Evolutionary conservation across 2,329 filamentous ascomycete genomes (phyloP).

Genomic region (Leptoxyphium fumago): DNA sequence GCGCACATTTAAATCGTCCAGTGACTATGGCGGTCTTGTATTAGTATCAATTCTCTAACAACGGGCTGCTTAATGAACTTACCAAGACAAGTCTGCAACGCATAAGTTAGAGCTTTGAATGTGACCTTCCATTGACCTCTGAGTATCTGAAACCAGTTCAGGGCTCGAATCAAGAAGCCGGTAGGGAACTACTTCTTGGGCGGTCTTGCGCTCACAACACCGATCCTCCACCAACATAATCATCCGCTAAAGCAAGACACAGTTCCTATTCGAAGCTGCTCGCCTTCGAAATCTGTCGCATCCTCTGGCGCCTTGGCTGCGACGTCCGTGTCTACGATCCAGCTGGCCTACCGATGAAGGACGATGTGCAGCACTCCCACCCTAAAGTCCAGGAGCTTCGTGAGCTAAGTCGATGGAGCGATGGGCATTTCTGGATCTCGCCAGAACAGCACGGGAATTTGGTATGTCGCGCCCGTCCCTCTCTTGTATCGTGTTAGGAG

Average conservation of each 20-base stretch:
- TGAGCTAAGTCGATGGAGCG: conserved; percentile 46
- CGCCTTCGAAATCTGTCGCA: conserved; percentile 44
- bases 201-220: conserved; percentile 11
- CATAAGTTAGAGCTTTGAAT: conserved; percentile 50
- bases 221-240: neutral
- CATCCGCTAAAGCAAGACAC: conserved; percentile 7
- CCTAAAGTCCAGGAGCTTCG: conserved; percentile 49
- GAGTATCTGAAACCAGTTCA: conserved; percentile 74
- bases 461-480: conserved; percentile 20
- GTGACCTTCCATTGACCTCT: conserved; percentile 58
- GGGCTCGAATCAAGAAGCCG: conserved; percentile 51
- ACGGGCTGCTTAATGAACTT: conserved; percentile 27
- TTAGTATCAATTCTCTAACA: neutral
- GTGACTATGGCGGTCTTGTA: conserved; percentile 18
- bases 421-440: conserved; percentile 51
- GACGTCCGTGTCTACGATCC: conserved; percentile 52
- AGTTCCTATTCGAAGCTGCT: conserved; percentile 46
- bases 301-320: conserved; percentile 49
- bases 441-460: conserved; percentile 54
- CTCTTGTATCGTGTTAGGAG: neutral
- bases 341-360: conserved; percentile 44
- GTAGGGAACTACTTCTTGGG: conserved; percentile 10
- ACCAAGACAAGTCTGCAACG: conserved; percentile 79
- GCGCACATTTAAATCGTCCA: conserved; percentile 40
- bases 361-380: conserved; percentile 43